phyloP scores from a whole-genome alignment of 805 yeast genomes.

The Osmozyma mogii region DNA sequence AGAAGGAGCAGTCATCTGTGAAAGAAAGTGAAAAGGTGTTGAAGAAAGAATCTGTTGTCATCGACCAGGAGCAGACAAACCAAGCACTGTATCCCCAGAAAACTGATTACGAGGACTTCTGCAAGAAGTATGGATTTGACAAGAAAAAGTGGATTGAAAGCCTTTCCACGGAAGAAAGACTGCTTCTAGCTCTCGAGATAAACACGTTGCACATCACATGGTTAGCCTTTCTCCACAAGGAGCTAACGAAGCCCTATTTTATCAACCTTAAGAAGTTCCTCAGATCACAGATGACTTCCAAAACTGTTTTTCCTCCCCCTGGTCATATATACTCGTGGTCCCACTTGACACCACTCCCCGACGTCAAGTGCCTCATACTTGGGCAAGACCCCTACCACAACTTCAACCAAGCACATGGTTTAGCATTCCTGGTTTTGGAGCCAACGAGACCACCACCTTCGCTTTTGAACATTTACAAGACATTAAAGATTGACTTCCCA shows the following conservation, averaged over 20 bases:
- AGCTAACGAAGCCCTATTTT: constrained; percentile 81
- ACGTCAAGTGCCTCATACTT: constrained; percentile 69
- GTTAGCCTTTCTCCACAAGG: constrained; percentile 62
- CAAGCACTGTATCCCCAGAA: background rate
- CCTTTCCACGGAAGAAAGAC: constrained; percentile 40
- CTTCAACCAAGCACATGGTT: constrained; percentile 88
- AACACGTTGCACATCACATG: constrained; percentile 66
- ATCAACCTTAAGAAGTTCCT: constrained; percentile 62
- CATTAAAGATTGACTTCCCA: constrained; percentile 56
- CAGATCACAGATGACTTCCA: constrained; percentile 35
- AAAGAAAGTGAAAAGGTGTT: background rate
- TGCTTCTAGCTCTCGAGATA: constrained; percentile 59
- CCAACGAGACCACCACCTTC: constrained; percentile 83
- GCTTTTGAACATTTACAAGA: constrained; percentile 76
- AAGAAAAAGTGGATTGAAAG: constrained; percentile 44
- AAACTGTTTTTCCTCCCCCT: constrained; percentile 69
- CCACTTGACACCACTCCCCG: constrained; percentile 65
- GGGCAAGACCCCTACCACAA: constrained; percentile 99
- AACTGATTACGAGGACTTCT: constrained; percentile 3
- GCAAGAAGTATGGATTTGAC: constrained; percentile 29
- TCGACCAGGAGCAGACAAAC: too few species aligned
- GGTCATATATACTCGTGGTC: constrained; percentile 88
- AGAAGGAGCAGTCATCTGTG: too few species aligned
- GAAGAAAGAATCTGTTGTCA: background rate
- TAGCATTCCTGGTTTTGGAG: constrained; percentile 84